A percentile compares a stretch with the other conserved stretches of the same genome.
Conservation (phyloP, 2,329 filamentous ascomycete species). For the Penicillium sp. region DNA sequence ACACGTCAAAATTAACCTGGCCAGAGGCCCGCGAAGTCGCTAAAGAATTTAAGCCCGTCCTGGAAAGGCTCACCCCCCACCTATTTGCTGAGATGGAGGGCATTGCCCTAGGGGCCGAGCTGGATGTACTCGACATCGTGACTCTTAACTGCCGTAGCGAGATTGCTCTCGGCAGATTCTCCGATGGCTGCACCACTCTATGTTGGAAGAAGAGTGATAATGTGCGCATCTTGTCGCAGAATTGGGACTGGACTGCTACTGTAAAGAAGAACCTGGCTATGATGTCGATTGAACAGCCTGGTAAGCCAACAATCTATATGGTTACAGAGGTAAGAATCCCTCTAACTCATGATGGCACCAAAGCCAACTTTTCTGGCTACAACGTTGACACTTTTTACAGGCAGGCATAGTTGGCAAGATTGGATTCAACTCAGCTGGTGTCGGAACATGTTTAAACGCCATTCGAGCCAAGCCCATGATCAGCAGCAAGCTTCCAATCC, state of each 20-base stretch:
- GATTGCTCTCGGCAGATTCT: slow-evolving; percentile 59
- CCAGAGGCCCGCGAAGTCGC: slow-evolving; percentile 48
- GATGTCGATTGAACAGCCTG: slow-evolving; percentile 47
- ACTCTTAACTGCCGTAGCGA: slow-evolving; percentile 63
- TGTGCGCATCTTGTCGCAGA: slow-evolving; percentile 53
- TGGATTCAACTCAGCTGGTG: slow-evolving; percentile 60
- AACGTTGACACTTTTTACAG: too few species aligned
- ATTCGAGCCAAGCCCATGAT: slow-evolving; percentile 60
- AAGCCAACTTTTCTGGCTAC: background rate
- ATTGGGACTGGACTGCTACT: slow-evolving; percentile 60
- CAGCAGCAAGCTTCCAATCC: slow-evolving; percentile 56
- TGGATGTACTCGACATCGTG: slow-evolving; percentile 54
- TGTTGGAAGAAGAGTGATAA: slow-evolving; percentile 49
- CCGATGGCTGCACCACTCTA: slow-evolving; percentile 60
- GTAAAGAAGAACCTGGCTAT: slow-evolving; percentile 56
- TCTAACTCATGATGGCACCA: too few species aligned
- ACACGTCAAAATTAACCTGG: slow-evolving; percentile 52
- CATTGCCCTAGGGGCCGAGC: slow-evolving; percentile 54
- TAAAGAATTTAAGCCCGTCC: slow-evolving; percentile 48
- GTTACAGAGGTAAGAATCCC: slow-evolving; percentile 52
- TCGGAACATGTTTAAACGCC: slow-evolving; percentile 64
- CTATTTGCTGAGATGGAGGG: slow-evolving; percentile 53
- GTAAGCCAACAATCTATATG: slow-evolving; percentile 55
- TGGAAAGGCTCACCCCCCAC: slow-evolving; percentile 42
- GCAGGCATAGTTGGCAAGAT: slow-evolving; percentile 66